These are phyloP conservation scores for Lanzia echinophila DNA, from an alignment of 2,329 filamentous ascomycete genomes.

Conservation along the genomic window DNA sequence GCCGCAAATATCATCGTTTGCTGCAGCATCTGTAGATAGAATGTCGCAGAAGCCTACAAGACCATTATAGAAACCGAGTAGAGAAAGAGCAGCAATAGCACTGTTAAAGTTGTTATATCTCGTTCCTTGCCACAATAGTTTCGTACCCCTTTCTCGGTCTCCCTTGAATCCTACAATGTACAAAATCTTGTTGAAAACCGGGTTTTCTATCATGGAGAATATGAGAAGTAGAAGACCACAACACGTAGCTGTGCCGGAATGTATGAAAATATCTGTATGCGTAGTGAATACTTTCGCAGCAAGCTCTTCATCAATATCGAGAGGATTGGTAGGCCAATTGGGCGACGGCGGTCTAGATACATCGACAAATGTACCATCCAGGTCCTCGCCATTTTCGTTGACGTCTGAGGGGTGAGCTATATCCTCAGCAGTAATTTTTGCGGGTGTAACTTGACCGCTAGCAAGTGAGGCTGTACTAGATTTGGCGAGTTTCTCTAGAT, in stretches of 20 bases:
- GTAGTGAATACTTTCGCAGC: slow-evolving; percentile 61
- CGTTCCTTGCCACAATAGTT: slow-evolving; percentile 86
- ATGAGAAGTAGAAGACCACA: slow-evolving; percentile 81
- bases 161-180: slow-evolving; percentile 88
- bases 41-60: slow-evolving; percentile 86
- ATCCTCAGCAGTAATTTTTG: neutral
- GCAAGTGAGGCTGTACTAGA: slow-evolving; percentile 14
- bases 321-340: slow-evolving; percentile 15
- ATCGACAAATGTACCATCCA: neutral
- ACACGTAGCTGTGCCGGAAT: slow-evolving; percentile 82
- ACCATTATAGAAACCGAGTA: slow-evolving; percentile 84
- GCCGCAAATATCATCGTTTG: slow-evolving; percentile 51
- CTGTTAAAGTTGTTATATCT: slow-evolving; percentile 84
- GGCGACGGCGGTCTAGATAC: slow-evolving; percentile 1
- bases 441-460: neutral
- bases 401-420: neutral
- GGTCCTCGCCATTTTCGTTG: neutral
- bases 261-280: slow-evolving; percentile 78
- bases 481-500: slow-evolving; percentile 31
- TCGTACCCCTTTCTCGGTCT: slow-evolving; percentile 73
- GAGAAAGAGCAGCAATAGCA: slow-evolving; percentile 74
- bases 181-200: slow-evolving; percentile 78
- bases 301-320: slow-evolving; percentile 30
- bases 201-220: slow-evolving; percentile 80
- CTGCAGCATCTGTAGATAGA: slow-evolving; percentile 55